Base-by-base conservation (phyloP, 768 basidiomycete species). In the Pulveroboletus sp. region DNA sequence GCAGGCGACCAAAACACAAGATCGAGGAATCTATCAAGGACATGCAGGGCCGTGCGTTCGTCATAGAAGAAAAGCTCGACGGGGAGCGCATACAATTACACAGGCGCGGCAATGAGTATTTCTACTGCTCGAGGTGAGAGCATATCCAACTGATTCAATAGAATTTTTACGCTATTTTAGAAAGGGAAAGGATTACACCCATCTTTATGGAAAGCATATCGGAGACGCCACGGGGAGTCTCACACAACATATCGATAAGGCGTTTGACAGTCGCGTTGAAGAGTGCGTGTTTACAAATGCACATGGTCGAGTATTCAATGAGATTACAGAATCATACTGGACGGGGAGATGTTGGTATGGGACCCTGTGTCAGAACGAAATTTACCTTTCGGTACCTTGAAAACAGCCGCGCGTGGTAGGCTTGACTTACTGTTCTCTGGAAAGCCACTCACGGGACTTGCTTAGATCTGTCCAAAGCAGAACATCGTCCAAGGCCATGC, bases 301-400 rank as follows among this genome's bases (percentile, higher is more conserved):
- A 12, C 16, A 17, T 19, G 5, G 29, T 38, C 41, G 45, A 27
- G 49, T 51, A 23, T 29, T 62, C 24, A 61, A 21, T 29, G 43
- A 7, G 8, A 6, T 17, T 20, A 4, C 49, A 97, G 95, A 42
- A 86, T 95, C 57, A 90, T 98, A 40, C 68, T 99, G 13, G 97
- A 99, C 57, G 97, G 97, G 0, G 97, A 99, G 66, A 98, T 99
- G 95, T 72, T 99, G 27, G 95, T 97, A 3, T 98, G 90, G 89
- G 97, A 98, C 67, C 95, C 95, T 0, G 75, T 87, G 4, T 84
- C 90, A 1, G 85, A 87, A 58, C 82, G 90, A 19, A 90, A 91
- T 60, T 72, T 97, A 17, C 91, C 95, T 0, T 98, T 99, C 53
- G 97, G 97, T 2, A 89, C 84, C 0, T 72, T 99, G 42, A 99